These are phyloP conservation scores for Ogataea haglerorum DNA, from an alignment of 805 yeast species.

Conservation along the genomic window DNA sequence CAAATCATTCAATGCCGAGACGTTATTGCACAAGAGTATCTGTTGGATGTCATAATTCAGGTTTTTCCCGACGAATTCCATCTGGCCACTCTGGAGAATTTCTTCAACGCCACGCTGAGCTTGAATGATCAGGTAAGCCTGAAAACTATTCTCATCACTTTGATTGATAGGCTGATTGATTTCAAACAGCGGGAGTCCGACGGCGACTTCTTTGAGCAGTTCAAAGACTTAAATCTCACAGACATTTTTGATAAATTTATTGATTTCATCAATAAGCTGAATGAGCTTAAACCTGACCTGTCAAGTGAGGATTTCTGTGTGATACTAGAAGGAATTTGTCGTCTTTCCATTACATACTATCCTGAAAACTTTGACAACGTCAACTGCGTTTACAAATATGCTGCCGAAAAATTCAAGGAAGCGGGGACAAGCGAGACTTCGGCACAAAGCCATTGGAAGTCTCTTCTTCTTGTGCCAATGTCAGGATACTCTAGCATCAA, in stretches of 20 bases:
- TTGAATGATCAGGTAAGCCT: constrained; percentile 70
- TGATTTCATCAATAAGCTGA: constrained; percentile 55
- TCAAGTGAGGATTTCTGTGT: constrained; percentile 62
- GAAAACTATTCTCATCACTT: constrained; percentile 60
- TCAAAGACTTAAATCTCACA: constrained; percentile 14
- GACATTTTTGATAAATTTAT: constrained; percentile 62
- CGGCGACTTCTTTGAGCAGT: constrained; percentile 19
- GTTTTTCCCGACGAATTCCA: constrained; percentile 95
- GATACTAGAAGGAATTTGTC: constrained; percentile 62
- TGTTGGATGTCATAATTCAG: constrained; percentile 87
- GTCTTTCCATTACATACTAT: constrained; percentile 63
- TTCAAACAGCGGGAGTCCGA: constrained; percentile 43
- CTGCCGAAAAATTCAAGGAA: constrained; percentile 37
- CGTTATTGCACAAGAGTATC: constrained; percentile 85
- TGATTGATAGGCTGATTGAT: constrained; percentile 67
- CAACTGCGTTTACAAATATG: constrained; percentile 57
- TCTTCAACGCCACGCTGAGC: constrained; percentile 61
- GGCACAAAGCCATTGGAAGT: constrained; percentile 29
- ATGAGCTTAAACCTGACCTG: constrained; percentile 59
- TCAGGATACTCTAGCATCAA: constrained; percentile 37
- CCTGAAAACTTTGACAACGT: constrained; percentile 59
- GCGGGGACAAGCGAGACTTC: constrained; percentile 16
- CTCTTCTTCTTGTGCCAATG: constrained; percentile 49
- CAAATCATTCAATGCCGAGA: constrained; percentile 93
- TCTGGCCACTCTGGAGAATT: constrained; percentile 62